A percentile compares a stretch with the other conserved stretches of the same genome.
Evolutionary conservation across 192 early-diverging fungal species (phyloP).

Genomic region (Coemansia sp.): DNA sequence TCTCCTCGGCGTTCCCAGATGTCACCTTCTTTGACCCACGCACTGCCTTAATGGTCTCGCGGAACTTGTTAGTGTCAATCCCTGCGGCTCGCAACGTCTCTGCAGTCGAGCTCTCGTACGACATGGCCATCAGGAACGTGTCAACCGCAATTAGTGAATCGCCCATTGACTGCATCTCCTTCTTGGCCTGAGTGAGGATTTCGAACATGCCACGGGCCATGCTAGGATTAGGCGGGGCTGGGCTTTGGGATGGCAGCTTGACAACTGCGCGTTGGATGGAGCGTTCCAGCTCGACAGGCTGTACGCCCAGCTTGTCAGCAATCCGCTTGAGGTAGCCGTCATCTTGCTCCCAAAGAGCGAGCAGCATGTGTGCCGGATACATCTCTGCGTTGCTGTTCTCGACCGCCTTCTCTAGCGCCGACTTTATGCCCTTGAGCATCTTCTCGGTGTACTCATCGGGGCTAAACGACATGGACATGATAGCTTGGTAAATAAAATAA

Average conservation of each 20-base stretch:
- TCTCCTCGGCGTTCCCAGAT: constrained; percentile 81
- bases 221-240: constrained; percentile 76
- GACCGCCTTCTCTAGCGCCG: constrained; percentile 68
- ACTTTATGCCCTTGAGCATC: constrained; percentile 68
- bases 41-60: constrained; percentile 74
- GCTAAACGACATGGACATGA: constrained; percentile 52
- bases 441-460: constrained; percentile 88
- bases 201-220: constrained; percentile 67
- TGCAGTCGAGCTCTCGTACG: constrained; percentile 67
- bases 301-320: constrained; percentile 83
- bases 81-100: constrained; percentile 72
- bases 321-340: constrained; percentile 83
- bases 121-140: constrained; percentile 85
- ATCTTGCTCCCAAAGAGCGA: constrained; percentile 78
- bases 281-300: constrained; percentile 76
- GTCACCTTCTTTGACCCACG: constrained; percentile 88
- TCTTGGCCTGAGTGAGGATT: constrained; percentile 75
- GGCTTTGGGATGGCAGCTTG: constrained; percentile 82
- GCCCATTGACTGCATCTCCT: constrained; percentile 83
- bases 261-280: constrained; percentile 78
- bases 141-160: constrained; percentile 90
- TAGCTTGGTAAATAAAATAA: neutral
- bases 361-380: constrained; percentile 80
- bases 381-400: constrained; percentile 80
- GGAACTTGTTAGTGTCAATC: constrained; percentile 69